Conservation (phyloP, 2,329 filamentous ascomycete genomes). For the Hypomyces perniciosus region DNA sequence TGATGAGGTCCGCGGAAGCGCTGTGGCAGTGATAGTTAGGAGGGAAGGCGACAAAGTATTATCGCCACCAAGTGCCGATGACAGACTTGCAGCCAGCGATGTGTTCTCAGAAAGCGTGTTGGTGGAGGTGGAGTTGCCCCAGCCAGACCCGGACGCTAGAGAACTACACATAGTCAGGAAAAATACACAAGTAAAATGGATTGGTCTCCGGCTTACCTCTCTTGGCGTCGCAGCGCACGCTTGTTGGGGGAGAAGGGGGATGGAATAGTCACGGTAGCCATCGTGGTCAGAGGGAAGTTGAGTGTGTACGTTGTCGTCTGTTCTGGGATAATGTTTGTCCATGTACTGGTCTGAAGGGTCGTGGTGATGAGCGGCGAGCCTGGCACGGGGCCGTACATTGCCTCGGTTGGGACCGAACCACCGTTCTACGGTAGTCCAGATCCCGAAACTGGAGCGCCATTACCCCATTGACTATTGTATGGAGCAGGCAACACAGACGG, state of each 20-base stretch:
- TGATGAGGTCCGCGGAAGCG: constrained; percentile 6
- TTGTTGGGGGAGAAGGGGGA: constrained; percentile 12
- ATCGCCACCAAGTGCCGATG: constrained; percentile 23
- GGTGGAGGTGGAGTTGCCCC: constrained; percentile 27
- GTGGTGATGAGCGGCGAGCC: constrained; percentile 10
- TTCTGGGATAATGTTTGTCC: constrained; percentile 34
- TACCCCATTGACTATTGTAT: constrained; percentile 14
- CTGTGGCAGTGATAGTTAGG: constrained; percentile 9
- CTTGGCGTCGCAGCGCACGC: constrained; percentile 24
- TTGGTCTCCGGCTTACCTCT: constrained; percentile 19
- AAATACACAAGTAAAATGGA: background rate
- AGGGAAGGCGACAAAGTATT: constrained; percentile 9
- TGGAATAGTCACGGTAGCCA: constrained; percentile 28
- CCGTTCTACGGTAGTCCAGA: constrained; percentile 12
- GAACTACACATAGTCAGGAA: constrained; percentile 18
- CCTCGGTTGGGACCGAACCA: constrained; percentile 17
- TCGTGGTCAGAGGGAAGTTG: constrained; percentile 33
- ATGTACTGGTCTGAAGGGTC: constrained; percentile 30
- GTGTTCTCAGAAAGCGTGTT: constrained; percentile 16
- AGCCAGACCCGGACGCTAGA: constrained; percentile 14
- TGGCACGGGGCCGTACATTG: constrained; percentile 18
- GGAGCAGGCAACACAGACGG: constrained; percentile 12
- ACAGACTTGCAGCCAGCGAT: constrained; percentile 18
- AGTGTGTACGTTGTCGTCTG: constrained; percentile 36
- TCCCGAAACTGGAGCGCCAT: constrained; percentile 13